Evolutionary conservation across 2,329 filamentous ascomycete species (phyloP), one percentile per base, ranked within the genome.

Genomic region (Sphaceloma murrayae): DNA sequence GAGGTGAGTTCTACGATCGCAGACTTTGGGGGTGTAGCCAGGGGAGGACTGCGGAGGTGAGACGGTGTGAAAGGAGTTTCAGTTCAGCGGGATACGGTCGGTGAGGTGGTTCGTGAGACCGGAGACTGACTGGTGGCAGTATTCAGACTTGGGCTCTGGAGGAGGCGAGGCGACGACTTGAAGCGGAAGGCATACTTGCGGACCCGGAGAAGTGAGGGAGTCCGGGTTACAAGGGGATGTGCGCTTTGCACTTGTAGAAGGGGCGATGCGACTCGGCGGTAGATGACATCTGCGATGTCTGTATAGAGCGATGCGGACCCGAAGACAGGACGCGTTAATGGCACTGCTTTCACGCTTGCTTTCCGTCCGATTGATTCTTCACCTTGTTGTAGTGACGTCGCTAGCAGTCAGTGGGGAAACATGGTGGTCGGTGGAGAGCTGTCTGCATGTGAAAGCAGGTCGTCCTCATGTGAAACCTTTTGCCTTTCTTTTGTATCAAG

Each of bases 121-220:
- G 34, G 43, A 27, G 34, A 45, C 55, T 61, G 43, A 59, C 52
- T 34, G 18, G 2, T 42, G 13, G 47, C 57, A 98, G 91, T 65
- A 95, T 98, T 78, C 91, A 96, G 73, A 96, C 89, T 45, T 98
- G 91, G 91, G 91, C 91, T 51, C 78, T 98, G 32, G 91, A 98
- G 69, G 91, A 98, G 71, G 91, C 91, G 43, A 78, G 91, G 61
- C 78, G 91, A 70, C 77, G 91, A 70, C 79, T 98, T 75, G 91
- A 98, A 71, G 83, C 80, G 49, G 91, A 98, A 72, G 91, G 91
- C 48, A 88, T 96, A 61, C 69, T 96, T 60, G 78, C 85, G 59
- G 89, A 95, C 58, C 82, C 84, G 30, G 67, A 74, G 44, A 54
- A 54, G 48, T 54, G 53, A 36, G 32, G 39, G n/a, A 27, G 24